Evolutionary conservation across 2,329 filamentous ascomycete species (phyloP), one percentile per base, ranked within the genome.

Genomic region (Harringtonia aguacate): DNA sequence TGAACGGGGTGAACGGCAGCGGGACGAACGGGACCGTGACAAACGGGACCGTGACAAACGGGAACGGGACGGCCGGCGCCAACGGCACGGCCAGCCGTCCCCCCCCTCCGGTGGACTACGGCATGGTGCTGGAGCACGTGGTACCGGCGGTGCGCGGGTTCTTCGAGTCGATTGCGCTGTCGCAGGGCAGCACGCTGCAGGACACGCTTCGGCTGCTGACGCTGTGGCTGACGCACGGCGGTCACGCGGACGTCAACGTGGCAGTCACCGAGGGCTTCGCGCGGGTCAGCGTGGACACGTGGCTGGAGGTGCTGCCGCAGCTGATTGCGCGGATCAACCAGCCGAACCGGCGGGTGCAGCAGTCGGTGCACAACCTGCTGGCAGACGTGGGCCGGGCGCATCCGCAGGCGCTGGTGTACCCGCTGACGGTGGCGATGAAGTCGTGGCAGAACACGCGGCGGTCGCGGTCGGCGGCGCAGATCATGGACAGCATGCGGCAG

Each of bases 401-500:
- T 61, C 92, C 94, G 9, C 94, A 98, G 60, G 92, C 94, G 24
- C 68, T 99, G 35, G 92, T 99, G 15, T 99, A 97, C 59, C 90
- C 92, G 8, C 74, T 98, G 57, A 98, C 92, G 0, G 94, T 98
- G 17, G 90, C 92, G 14, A 95, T 95, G 81, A 99, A 98, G 62
- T 95, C 92, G 2, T 69, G 69, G 53, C 85, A 94, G 52, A 84
- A 86, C 49, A 80, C 82, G 29, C 78, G 86, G 47, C 80, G 92
- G 46, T 92, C 88, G 27, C 81, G 86, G 55, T 94, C 89, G 33
- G 94, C 94, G 4, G 82, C 79, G 28, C 81, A 88, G 52, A 94
- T 99, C 55, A 95, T 99, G 89, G 89, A 97, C 50, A 94, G 84
- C 57, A 95, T 98, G 87, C 84, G 89, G 33, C 84, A 90, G 53